Evolutionary conservation across 179 eudicot genomes (phyloP).

Genomic region (Vitellaria paradoxa): DNA sequence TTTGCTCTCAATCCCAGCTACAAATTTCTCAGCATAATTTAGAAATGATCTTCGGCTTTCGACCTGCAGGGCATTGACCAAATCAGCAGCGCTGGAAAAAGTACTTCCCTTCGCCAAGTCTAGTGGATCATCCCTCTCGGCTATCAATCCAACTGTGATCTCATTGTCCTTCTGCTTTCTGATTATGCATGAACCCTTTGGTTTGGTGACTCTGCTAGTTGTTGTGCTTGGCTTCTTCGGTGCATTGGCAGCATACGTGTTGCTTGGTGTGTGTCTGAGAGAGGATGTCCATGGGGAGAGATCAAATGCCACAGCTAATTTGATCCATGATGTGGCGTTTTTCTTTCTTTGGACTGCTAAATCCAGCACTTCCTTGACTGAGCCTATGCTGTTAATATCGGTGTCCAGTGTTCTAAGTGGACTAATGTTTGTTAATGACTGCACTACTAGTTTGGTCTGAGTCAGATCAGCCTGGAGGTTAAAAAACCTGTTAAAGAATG

Average conservation of each 20-base stretch:
- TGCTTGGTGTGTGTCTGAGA: background rate
- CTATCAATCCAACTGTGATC: slow-evolving; percentile 16
- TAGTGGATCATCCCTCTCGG: slow-evolving; percentile 22
- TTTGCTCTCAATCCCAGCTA: slow-evolving; percentile 37
- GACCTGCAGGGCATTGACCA: slow-evolving; percentile 33
- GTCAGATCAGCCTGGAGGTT: slow-evolving; percentile 39
- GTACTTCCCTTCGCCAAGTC: slow-evolving; percentile 38
- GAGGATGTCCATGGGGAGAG: slow-evolving; percentile 33
- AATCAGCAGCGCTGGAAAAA: slow-evolving; percentile 15
- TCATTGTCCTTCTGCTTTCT: slow-evolving; percentile 22
- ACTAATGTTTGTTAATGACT: slow-evolving; percentile 43
- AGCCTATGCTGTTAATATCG: slow-evolving; percentile 16
- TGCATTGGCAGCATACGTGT: slow-evolving; percentile 5
- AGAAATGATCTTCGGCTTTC: slow-evolving; percentile 42
- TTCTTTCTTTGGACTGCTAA: slow-evolving; percentile 48
- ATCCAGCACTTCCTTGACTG: slow-evolving; percentile 36
- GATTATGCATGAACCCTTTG: slow-evolving; percentile 21
- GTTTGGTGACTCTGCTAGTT: slow-evolving; percentile 17
- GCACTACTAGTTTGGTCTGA: slow-evolving; percentile 35
- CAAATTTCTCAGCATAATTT: slow-evolving; percentile 35
- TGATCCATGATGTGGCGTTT: slow-evolving; percentile 49
- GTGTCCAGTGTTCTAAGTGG: slow-evolving; percentile 32
- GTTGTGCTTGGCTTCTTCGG: slow-evolving; percentile 20
- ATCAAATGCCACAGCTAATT: slow-evolving; percentile 41
- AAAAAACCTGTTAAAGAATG: slow-evolving; percentile 37